phyloP scores from a whole-genome alignment of 163 green algal genomes.

The Prototheca wickerhamii region DNA sequence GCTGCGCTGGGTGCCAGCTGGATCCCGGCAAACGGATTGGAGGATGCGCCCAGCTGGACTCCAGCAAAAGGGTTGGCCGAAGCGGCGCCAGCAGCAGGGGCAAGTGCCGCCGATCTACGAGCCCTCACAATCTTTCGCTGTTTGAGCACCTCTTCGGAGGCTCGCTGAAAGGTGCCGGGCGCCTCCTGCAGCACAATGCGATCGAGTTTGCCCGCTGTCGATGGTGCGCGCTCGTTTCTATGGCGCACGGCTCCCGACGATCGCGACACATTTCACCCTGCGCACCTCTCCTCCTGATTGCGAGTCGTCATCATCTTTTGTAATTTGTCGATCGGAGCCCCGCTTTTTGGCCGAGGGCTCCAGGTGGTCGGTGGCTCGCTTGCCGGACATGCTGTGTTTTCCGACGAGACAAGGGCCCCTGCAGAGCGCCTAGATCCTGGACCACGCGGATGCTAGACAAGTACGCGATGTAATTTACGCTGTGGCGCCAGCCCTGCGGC shows the following conservation, averaged over 20 bases:
- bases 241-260: too few species aligned
- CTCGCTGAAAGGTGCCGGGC: conserved; percentile 35
- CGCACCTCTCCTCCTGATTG: conserved; percentile 31
- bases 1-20: too few species aligned
- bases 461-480: too few species aligned
- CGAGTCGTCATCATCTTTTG: conserved; percentile 44
- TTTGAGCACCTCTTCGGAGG: conserved; percentile 40
- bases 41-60: conserved; percentile 11
- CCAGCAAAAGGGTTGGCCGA: conserved; percentile 33
- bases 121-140: conserved; percentile 44
- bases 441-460: too few species aligned
- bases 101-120: conserved; percentile 13
- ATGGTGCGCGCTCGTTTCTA: too few species aligned
- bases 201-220: too few species aligned
- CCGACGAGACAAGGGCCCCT: too few species aligned
- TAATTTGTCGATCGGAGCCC: conserved; percentile 39
- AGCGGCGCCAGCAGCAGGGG: background rate
- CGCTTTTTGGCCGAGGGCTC: conserved; percentile 48
- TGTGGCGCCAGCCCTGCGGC: too few species aligned
- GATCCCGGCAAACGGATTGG: background rate
- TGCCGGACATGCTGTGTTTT: conserved; percentile 28
- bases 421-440: too few species aligned
- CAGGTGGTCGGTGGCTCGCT: conserved; percentile 42
- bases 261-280: background rate
- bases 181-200: too few species aligned